Evolutionary conservation across 441 rosid species (phyloP), one percentile per base, ranked within the genome.

Genomic region (Populus hybrid): DNA sequence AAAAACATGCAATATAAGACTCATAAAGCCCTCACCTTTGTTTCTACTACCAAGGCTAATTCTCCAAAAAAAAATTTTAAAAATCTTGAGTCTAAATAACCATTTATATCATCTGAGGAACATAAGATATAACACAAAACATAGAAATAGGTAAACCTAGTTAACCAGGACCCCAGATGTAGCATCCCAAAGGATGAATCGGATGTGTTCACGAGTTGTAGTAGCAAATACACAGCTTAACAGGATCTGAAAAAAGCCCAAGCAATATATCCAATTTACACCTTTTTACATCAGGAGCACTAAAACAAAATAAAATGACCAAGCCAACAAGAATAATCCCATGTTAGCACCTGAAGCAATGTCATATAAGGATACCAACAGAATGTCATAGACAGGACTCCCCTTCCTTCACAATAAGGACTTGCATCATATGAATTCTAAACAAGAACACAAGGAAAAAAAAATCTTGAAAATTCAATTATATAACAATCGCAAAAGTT

Each of bases 151-250:
- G 72, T 8, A 68, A 79, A 65, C 24, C 80, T n/a, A 84, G 71
- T 87, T n/a, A n/a, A 94, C 99, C 99, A 84, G 84, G 84, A n/a
- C n/a, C n/a, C 97, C 98, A 80, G 97, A 86, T 79, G 90, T 78
- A 75, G 97, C 95, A 86, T 95, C 99, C 98, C 97, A 94, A 66
- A 95, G n/a, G 92, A 90, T 94, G 98, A 79, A 95, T 95, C 1
- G 98, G 98, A 84, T n/a, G n/a, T 94, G 99, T 87, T 96, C 98
- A 65, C 97, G 95, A 53, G 92, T 89, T 2, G 92, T 84, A 71
- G 86, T 91, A 69, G 98, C 99, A 66, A 96, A 94, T 28, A 96
- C 98, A 76, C 97, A 96, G 70, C 91, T n/a, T 89, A 71, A 86
- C 88, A 2, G 95, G 95, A 61, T 96, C 99, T 96, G 88, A 81